Evolutionary conservation across 2,329 filamentous ascomycete genomes (phyloP).

Genomic region (Colletotrichum cereale): DNA sequence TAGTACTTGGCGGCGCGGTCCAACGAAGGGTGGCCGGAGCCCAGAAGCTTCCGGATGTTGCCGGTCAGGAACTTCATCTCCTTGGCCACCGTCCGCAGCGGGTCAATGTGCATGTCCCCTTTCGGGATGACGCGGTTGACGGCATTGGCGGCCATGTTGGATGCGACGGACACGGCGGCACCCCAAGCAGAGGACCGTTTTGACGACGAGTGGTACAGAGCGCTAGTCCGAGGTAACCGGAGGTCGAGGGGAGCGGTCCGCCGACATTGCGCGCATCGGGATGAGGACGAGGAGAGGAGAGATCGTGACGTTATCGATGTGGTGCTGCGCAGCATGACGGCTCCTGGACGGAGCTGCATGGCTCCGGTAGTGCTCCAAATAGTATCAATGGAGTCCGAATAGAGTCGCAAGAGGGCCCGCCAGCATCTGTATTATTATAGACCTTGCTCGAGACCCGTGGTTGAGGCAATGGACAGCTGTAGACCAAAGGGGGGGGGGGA

Average conservation of each 20-base stretch:
- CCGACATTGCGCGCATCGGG: constrained; percentile 52
- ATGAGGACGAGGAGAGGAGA: constrained; percentile 39
- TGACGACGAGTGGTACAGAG: constrained; percentile 59
- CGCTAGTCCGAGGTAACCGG: constrained; percentile 50
- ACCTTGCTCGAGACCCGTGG: not conserved
- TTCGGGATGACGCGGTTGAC: constrained; percentile 70
- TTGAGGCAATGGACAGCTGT: constrained; percentile 33
- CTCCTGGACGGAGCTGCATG: constrained; percentile 69
- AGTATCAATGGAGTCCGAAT: constrained; percentile 20
- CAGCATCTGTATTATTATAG: constrained; percentile 17
- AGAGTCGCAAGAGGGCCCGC: constrained; percentile 1
- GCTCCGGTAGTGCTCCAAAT: constrained; percentile 43
- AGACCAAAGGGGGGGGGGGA: not conserved
- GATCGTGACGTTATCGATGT: constrained; percentile 45
- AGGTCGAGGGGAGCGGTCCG: constrained; percentile 48
- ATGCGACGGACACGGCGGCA: constrained; percentile 77
- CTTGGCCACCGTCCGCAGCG: constrained; percentile 89
- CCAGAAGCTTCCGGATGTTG: constrained; percentile 92
- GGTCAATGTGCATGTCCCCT: constrained; percentile 82
- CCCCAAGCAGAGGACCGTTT: constrained; percentile 76
- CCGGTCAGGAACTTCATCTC: constrained; percentile 97
- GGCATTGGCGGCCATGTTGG: constrained; percentile 78
- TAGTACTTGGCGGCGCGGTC: constrained; percentile 99
- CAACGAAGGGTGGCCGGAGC: constrained; percentile 92
- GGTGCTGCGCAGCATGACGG: constrained; percentile 62